Conservation (phyloP, 176 grass and related monocot genomes). For the Carex cristatella region DNA sequence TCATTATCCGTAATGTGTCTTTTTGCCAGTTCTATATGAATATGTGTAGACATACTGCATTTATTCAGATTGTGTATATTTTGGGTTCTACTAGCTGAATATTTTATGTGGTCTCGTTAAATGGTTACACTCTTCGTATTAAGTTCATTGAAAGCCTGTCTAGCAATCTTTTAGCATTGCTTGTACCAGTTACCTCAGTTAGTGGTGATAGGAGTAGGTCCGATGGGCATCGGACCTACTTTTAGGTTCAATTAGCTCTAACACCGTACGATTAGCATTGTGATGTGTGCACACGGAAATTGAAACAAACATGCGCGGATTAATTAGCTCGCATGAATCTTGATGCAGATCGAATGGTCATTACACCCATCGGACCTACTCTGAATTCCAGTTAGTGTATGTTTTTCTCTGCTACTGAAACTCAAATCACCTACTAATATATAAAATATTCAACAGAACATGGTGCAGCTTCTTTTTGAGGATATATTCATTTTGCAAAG, state of each 20-base stretch:
- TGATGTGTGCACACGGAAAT: no score
- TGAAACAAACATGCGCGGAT: no score
- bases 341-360: no score
- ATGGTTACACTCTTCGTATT: not conserved
- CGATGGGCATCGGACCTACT: no score
- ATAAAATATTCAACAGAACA: constrained; percentile 22
- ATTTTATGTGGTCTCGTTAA: not conserved
- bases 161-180: not conserved
- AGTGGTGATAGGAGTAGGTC: no score
- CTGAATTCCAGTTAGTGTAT: not conserved
- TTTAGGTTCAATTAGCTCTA: no score
- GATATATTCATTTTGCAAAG: constrained; percentile 39
- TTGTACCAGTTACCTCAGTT: not conserved
- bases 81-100: not conserved
- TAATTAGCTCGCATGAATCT: no score
- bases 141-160: not conserved
- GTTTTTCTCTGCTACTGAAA: not conserved
- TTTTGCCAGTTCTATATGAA: not conserved
- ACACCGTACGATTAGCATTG: no score
- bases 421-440: not conserved
- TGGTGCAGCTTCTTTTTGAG: constrained; percentile 54
- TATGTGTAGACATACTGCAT: not conserved
- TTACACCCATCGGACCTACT: no score
- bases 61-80: not conserved
- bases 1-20: not conserved